Conservation (phyloP, 257 asterid genomes). For the Solanum corneliomulleri region DNA sequence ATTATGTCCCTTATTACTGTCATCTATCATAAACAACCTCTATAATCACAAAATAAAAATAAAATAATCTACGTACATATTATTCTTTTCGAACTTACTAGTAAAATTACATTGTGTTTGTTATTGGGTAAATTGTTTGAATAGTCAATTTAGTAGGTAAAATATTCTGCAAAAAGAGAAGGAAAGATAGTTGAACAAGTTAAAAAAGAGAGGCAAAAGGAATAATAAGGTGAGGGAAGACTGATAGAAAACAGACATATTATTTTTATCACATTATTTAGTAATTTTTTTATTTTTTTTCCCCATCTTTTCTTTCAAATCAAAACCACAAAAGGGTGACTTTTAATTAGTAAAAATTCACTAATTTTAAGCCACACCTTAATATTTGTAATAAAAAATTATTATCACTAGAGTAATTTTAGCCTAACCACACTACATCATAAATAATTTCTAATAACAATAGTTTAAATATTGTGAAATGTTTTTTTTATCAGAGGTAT, state of each 20-base stretch:
- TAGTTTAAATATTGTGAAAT: too few species aligned
- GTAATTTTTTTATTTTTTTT: background rate
- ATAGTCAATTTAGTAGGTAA: background rate
- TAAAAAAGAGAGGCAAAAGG: constrained; percentile 15
- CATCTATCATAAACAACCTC: background rate
- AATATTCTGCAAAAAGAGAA: background rate
- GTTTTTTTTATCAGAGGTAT: too few species aligned
- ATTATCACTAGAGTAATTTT: background rate
- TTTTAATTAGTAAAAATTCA: background rate
- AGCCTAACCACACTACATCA: background rate
- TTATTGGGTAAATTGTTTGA: background rate
- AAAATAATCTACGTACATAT: too few species aligned
- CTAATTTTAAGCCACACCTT: background rate
- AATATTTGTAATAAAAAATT: background rate
- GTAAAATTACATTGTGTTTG: background rate
- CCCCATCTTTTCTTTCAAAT: background rate
- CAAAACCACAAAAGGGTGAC: background rate
- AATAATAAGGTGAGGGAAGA: constrained; percentile 10
- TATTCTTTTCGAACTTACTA: background rate
- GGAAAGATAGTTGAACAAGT: constrained; percentile 11
- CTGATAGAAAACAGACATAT: background rate
- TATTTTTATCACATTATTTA: background rate
- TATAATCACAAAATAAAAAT: too few species aligned
- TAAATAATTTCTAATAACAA: too few species aligned
- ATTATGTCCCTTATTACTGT: background rate